Evolutionary conservation across 495 filamentous ascomycete genomes (phyloP).

Genomic region (Xylaria longipes): DNA sequence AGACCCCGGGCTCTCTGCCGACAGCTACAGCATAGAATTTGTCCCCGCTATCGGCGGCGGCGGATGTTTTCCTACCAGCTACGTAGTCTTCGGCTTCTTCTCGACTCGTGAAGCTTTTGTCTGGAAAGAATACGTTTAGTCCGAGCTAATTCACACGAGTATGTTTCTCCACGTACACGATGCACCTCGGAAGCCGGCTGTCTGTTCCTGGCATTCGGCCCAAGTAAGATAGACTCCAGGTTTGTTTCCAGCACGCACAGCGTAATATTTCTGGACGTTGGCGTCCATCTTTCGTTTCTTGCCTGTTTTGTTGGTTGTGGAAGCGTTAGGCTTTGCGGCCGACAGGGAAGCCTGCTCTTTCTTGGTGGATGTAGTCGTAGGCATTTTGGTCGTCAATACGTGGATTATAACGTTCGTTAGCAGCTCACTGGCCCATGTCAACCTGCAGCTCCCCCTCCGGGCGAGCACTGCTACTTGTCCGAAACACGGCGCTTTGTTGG

Average conservation of each 20-base stretch:
- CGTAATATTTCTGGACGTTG: slow-evolving; percentile 78
- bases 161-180: slow-evolving; percentile 63
- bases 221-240: slow-evolving; percentile 90
- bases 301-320: slow-evolving; percentile 28
- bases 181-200: slow-evolving; percentile 84
- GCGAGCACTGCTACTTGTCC: slow-evolving; percentile 34
- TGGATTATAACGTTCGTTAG: slow-evolving; percentile 12
- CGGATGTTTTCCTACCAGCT: slow-evolving; percentile 61
- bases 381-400: slow-evolving; percentile 31
- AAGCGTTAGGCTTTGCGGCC: slow-evolving; percentile 5
- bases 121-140: slow-evolving; percentile 49
- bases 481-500: slow-evolving; percentile 38
- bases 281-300: slow-evolving; percentile 51
- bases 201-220: slow-evolving; percentile 80
- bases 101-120: slow-evolving; percentile 80
- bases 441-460: slow-evolving; percentile 24
- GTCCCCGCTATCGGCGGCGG: slow-evolving; percentile 30
- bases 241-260: slow-evolving; percentile 74
- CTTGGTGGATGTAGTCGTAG: slow-evolving; percentile 29
- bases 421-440: slow-evolving; percentile 38
- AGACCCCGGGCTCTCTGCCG: slow-evolving; percentile 84
- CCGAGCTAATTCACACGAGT: not conserved
- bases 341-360: slow-evolving; percentile 26
- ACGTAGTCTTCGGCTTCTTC: slow-evolving; percentile 82
- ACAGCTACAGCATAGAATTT: slow-evolving; percentile 84